Base-by-base conservation (phyloP, 176 grass and related monocot genomes). In the Thinopyrum elongatum region DNA sequence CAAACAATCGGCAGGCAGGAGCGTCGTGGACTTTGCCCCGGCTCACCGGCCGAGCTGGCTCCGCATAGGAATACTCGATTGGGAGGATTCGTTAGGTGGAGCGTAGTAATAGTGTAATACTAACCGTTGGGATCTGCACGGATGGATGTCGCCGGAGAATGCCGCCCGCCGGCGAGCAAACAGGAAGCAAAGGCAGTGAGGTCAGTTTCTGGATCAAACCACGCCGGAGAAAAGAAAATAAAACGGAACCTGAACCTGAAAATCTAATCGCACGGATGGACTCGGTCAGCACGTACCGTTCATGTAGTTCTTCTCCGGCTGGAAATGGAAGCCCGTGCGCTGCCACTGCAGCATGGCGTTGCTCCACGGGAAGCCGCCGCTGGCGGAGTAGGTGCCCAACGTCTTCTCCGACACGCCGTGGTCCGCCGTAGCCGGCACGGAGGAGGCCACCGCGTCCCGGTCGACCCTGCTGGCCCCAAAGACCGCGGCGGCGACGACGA, bases 301-400 rank as follows among this genome's bases (percentile, higher is more conserved):
- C 89, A 82, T 82, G 89, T 89, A 94, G 59, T 94, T 89, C 86
- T 84, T 86, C 49, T 89, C 66, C 0, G 92, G 92, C 63, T 94
- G 92, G 89, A 94, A 94, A 39, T 94, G 92, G 86, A 84, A 94
- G 2, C 83, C 86, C 13, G 89, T 91, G 58, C 89, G 89, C 53
- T 94, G 92, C 92, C 89, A 94, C 29, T 84, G 75, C 61, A 94
- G 89, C 86, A 94, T 94, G 8, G 59, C 42, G 41, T 91, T 89
- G 36, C 89, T 88, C 92, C 92, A 94, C 1, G 89, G 85, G 67
- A 76, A 91, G 1, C 19, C 70, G 29, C 9, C 14, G 1, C 12
- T 33, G 71, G 14, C 14, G 19, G 80, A 76, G 35, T 69, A 62
- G n/a, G n/a, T 3, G 70, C 75, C 5, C 10, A 80, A 81, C 33